Evolutionary conservation across 2,329 filamentous ascomycete genomes (phyloP), one percentile per base, ranked within the genome.

Genomic region (Raffaelea arxii): DNA sequence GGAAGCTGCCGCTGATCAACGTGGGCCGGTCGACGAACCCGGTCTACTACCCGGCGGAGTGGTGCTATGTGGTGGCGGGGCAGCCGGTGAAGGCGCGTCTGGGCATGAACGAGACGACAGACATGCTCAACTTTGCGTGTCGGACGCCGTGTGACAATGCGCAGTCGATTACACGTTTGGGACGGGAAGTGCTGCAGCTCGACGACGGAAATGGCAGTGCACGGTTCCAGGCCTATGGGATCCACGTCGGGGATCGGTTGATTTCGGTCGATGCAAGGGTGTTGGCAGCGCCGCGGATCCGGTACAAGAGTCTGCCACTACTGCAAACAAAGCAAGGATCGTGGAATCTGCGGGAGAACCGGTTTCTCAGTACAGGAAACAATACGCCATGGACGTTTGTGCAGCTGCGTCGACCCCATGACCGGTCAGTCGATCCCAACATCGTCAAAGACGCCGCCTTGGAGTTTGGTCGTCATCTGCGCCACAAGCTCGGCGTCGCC

Each of bases 41-140:
- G 0, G 69, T 68, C 1, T 87, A 84, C 54, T 62, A 86, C 32
- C 84, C 85, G 0, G 74, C 77, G 0, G 83, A 90, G 58, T 65
- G 80, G 6, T 80, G 84, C 51, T 61, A 66, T 4, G 72, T 92
- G 3, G 58, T 78, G 9, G 70, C 75, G 1, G 84, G 84, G 0
- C 86, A 92, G 56, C 62, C 74, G 0, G 70, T 80, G 21, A 77
- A 74, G 35, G 65, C 73, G 4, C 79, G 80, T 55, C 67, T 90
- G 16, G 71, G 60, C 1, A 66, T 72, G 0, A 61, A 69, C 0
- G 83, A 91, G 57, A 85, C 83, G 0, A 69, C 73, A 0, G 56
- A 65, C 1, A 90, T 92, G 86, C 78, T 91, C 40, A 65, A 65
- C 1, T 86, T 87, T 58, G 83, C 87, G 2, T 86, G 83, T 47